A percentile compares a stretch with the other conserved stretches of the same genome.
phyloP scores from a whole-genome alignment of 2,329 filamentous ascomycete genomes.

The Aspergillus puulaauensis region DNA sequence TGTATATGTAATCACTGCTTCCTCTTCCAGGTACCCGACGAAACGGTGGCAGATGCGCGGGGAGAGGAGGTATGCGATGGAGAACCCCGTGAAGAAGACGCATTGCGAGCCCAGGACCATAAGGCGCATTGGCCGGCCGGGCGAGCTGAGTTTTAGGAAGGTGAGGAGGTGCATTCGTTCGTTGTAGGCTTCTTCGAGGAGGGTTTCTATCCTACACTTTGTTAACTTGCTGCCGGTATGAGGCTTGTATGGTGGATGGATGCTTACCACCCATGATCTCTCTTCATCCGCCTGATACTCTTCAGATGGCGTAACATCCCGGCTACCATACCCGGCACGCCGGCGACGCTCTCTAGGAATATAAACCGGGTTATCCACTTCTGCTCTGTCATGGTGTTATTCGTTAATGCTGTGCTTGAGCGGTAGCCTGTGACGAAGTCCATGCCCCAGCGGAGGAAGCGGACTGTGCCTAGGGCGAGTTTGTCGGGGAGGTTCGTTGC shows the following conservation, averaged over 20 bases:
- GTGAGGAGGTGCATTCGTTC: conserved; percentile 91
- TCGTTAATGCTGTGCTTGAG: conserved; percentile 48
- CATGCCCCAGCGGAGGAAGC: conserved; percentile 73
- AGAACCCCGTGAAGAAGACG: conserved; percentile 94
- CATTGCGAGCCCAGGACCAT: conserved; percentile 92
- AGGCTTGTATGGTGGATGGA: too few relatives aligned
- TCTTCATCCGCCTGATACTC: conserved; percentile 78
- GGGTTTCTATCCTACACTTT: conserved; percentile 72
- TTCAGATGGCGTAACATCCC: conserved; percentile 90
- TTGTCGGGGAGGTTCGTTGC: conserved; percentile 73
- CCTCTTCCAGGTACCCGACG: conserved; percentile 95
- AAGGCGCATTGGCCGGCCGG: conserved; percentile 84
- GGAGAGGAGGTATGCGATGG: conserved; percentile 81
- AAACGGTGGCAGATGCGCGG: conserved; percentile 91
- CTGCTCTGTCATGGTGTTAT: conserved; percentile 71
- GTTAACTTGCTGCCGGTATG: too few relatives aligned
- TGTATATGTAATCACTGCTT: conserved; percentile 94
- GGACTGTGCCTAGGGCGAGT: conserved; percentile 74
- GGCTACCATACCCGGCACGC: conserved; percentile 94
- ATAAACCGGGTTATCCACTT: conserved; percentile 91
- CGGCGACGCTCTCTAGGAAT: conserved; percentile 92
- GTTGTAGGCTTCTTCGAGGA: conserved; percentile 88
- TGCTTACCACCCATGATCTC: conserved; percentile 80
- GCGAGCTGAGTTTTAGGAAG: conserved; percentile 87
- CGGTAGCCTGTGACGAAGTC: conserved; percentile 76